Conservation (phyloP, 345 rosid species). For the Microcos paniculata region DNA sequence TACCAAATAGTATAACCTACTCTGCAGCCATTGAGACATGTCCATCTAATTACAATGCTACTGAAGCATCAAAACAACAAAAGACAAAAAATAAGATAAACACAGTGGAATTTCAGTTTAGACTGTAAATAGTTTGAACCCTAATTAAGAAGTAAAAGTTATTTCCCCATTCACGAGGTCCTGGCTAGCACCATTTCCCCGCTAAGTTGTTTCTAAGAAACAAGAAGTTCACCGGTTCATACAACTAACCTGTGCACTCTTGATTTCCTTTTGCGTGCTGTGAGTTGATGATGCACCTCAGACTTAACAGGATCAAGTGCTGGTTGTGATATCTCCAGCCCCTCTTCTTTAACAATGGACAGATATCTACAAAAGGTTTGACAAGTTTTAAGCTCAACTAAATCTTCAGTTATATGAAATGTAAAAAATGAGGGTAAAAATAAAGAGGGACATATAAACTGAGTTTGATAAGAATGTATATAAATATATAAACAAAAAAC, state of each 20-base stretch:
- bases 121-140: not conserved
- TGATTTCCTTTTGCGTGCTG: constrained; percentile 54
- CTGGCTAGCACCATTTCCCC: not conserved
- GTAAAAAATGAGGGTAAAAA: not conserved
- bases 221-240: not conserved
- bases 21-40: not conserved
- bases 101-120: not conserved
- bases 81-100: too few species aligned
- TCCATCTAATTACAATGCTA: not conserved
- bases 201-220: not conserved
- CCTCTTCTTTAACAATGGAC: constrained; percentile 63
- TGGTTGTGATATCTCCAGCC: constrained; percentile 92
- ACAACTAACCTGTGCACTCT: constrained; percentile 62
- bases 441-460: not conserved
- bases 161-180: not conserved
- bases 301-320: constrained; percentile 85
- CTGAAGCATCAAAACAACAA: not conserved
- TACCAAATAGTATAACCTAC: not conserved
- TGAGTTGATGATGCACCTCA: constrained; percentile 70
- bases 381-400: not conserved
- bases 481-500: not conserved
- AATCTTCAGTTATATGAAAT: not conserved
- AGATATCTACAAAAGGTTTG: constrained; percentile 20
- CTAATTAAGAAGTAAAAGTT: not conserved
- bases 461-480: not conserved